These are phyloP conservation scores for Penicillium verhagenii DNA, from an alignment of 495 filamentous ascomycete genomes.

Conservation along the genomic window DNA sequence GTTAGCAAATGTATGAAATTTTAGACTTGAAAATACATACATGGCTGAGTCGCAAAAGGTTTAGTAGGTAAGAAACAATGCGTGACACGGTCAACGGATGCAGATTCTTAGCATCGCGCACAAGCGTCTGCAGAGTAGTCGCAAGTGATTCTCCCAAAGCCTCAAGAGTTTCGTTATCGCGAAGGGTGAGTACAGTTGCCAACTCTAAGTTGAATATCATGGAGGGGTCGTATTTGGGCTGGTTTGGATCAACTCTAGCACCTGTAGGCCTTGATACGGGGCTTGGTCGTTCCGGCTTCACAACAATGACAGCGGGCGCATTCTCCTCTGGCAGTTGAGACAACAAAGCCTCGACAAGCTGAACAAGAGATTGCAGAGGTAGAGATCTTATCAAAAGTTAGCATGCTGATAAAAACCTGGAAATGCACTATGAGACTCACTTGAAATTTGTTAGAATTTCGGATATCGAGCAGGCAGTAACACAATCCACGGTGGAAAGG, in stretches of 20 bases:
- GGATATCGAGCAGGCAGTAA: conserved; percentile 82
- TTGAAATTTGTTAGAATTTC: conserved; percentile 82
- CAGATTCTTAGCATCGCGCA: conserved; percentile 73
- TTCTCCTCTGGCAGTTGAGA: conserved; percentile 84
- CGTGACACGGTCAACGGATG: conserved; percentile 81
- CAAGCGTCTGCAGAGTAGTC: conserved; percentile 73
- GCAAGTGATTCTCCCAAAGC: conserved; percentile 74
- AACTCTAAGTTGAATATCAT: conserved; percentile 87
- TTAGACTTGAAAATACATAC: conserved; percentile 49
- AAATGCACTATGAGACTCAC: conserved; percentile 49
- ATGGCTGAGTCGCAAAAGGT: conserved; percentile 80
- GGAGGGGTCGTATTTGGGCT: conserved; percentile 77
- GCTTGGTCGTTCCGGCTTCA: conserved; percentile 76
- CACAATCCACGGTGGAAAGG: conserved; percentile 87
- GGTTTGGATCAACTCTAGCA: conserved; percentile 48
- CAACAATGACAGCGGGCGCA: conserved; percentile 76
- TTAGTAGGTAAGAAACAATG: conserved; percentile 82
- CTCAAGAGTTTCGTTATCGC: conserved; percentile 69
- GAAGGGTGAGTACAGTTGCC: conserved; percentile 77
- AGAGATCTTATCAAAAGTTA: conserved; percentile 54
- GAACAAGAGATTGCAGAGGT: conserved; percentile 61
- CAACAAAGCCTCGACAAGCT: conserved; percentile 70
- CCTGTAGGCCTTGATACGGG: conserved; percentile 46
- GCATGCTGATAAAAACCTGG: neutral
- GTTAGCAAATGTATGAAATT: conserved; percentile 5